Base-by-base conservation (phyloP, 805 yeast species). In the Lachancea nothofagi region DNA sequence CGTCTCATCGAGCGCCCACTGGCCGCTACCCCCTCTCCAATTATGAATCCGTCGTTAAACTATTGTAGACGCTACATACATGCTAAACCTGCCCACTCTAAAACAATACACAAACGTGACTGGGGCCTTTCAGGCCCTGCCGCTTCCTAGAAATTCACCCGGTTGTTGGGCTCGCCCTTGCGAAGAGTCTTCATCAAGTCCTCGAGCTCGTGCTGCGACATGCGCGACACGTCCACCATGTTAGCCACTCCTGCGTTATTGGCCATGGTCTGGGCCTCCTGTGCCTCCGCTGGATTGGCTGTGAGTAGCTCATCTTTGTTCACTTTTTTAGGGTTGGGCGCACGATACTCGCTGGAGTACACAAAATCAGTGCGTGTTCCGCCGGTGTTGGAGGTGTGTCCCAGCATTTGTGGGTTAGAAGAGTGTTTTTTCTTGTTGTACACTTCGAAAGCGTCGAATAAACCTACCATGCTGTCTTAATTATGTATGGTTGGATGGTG, bases 121-220 rank as follows among this genome's bases (percentile, higher is more conserved):
- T 15, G 15, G 65, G 73, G 8, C 64, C 56, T 72, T 77, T 73
- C 9, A 56, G 57, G 2, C 57, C 67, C 17, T 83, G 95, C 85
- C 9, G 23, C 33, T 7, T 10, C 36, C 38, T 35, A 47, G 28
- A 45, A 45, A 36, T 47, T 47, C 13, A 47, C 51, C 36, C 46
- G 33, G 43, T 47, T 47, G 43, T 45, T 45, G 24, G 51, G 51
- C 38, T 45, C 51, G 20, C 51, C 49, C 42, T 38, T 38, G 41
- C 43, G 43, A 32, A 45, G 26, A 23, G 34, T 23, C 32, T 43
- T 33, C 42, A 43, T 44, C 32, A 47, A 15, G 19, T 34, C 33
- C 32, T 47, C 42, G 27, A 47, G 39, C 44, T 47, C 51, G 33
- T 33, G 45, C 26, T 41, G 47, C 10, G 49, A 40, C 42, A 47